Conservation (phyloP, 345 rosid species). For the Sisymbrium altissimum region DNA sequence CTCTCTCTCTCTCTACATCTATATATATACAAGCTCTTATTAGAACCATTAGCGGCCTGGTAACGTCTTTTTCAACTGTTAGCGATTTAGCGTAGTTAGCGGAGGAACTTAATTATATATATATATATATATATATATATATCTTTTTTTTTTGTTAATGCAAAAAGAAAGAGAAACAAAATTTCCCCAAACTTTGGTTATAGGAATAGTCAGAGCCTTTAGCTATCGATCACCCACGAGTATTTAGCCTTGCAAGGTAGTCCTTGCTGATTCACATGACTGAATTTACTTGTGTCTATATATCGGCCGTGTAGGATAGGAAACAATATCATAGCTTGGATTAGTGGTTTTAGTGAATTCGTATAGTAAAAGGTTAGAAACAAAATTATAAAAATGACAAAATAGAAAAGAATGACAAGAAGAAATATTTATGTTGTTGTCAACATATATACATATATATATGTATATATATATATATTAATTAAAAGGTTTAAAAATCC, state of each 20-base stretch:
- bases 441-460: background rate
- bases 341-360: background rate
- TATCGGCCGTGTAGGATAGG: background rate
- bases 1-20: background rate
- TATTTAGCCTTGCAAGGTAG: too few relatives aligned
- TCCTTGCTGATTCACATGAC: too few relatives aligned
- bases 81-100: background rate
- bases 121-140: too few relatives aligned
- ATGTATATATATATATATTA: too few relatives aligned
- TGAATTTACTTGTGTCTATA: background rate
- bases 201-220: background rate
- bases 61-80: background rate
- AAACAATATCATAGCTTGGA: background rate
- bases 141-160: background rate
- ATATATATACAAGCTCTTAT: background rate
- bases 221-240: too few relatives aligned
- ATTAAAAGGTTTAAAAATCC: background rate
- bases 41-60: background rate
- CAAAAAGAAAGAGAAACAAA: background rate
- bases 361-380: background rate
- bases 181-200: background rate
- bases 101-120: too few relatives aligned
- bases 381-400: background rate
- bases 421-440: background rate
- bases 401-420: background rate